Base-by-base conservation (phyloP, 129 eudicot genomes). In the Flaveria sonorensis region DNA sequence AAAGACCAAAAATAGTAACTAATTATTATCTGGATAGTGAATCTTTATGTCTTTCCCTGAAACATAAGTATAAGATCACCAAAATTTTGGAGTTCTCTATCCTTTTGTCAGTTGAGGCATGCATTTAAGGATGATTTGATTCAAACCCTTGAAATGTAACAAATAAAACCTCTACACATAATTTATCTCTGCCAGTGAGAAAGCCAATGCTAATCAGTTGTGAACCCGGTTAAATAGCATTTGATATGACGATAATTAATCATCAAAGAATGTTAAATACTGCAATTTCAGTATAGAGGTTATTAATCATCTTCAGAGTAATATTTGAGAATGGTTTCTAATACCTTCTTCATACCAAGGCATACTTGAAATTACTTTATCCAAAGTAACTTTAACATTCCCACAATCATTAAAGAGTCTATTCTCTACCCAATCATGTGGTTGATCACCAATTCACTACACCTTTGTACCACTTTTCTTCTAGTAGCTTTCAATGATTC, bases 201-300 rank as follows among this genome's bases (percentile, higher is more conserved):
- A 24, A 60, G 21, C 19, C 23, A 70, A 24, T 48, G 23, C 32
- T 4, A 7, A 14, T 70, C 75, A 8, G 45, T 26, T 50, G 43
- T 26, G 39, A 19, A 50, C 43, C 43, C 7, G 10, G 46, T 70
- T 48, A 48, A 48, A 70, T 71, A 1, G 56, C 4, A 24, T 71
- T 71, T 48, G 46, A 50, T 30, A 28, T 26, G n/a, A 7, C 47
- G 10, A 15, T 71, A 23, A 24, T 19, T 50, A 50, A 48, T 50
- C 64, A 71, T 51, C 64, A 71, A 71, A 51, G 30, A 47, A 28
- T 11, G 48, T 7, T 26, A 71, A 71, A 16, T 50, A 71, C 63
- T 50, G 21, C 32, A 26, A 28, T 53, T 28, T 28, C 57, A 14
- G 45, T 28, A 71, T 18, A n/a, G 48, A 48, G 15, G 60, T 71